Base-by-base conservation (phyloP, 352 stramenopile species). In the Globisporangium cylindrosporum region DNA sequence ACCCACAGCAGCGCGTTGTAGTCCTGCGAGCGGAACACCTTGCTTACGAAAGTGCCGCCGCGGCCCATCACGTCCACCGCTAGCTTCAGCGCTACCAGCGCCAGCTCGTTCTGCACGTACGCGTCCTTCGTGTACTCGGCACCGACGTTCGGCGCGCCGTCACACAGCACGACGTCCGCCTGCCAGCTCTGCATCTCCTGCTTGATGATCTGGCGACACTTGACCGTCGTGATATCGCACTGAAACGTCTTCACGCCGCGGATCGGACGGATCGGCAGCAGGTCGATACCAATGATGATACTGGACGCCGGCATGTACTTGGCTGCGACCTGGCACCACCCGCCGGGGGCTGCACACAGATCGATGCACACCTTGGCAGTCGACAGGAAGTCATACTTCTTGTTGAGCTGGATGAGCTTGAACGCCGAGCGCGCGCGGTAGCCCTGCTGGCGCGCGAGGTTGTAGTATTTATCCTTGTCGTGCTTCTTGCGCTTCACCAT, bases 401-500 rank as follows among this genome's bases (percentile, higher is more conserved):
- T 98, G 88, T 99, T 99, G 61, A 99, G 97, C 84, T 98, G 94
- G 76, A 99, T 98, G 43, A 99, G 89, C 89, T 99, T 99, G 87
- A 99, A 99, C 24, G 98, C 98, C 7, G 97, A 98, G 60, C 98
- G 96, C 27, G 97, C 97, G 73, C 98, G 93, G 80, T 99, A 99
- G 20, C 98, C 98, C 87, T 99, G 97, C 82, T 99, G 97, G 59
- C 98, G 97, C 12, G 97, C 97, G 62, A 99, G 80, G 76, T 98
- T 97, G 82, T 99, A 99, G 84, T 99, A 99, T 81, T 99, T 99
- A 83, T 99, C 98, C 82, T 98, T 98, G 75, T 99, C 96, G 82
- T 96, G 90, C 89, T 99, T 99, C 78, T 98, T 99, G 73, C 95
- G 82, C 81, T 99, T 99, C 53, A 97, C 86, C 88, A 96, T 96